Conservation (phyloP, 805 yeast species). For the Saturnispora quitensis region DNA sequence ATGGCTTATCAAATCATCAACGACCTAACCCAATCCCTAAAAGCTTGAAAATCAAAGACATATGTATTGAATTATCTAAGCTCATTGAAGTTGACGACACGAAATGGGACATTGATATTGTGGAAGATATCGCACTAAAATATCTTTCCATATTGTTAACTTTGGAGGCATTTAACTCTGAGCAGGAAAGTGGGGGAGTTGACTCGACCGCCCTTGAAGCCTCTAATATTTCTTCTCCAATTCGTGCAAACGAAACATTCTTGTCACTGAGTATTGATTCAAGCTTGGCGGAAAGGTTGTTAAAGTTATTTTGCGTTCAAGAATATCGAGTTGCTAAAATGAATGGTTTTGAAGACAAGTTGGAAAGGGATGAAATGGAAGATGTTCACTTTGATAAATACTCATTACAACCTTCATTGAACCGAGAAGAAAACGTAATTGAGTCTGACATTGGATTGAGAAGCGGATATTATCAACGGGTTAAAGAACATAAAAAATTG, state of each 20-base stretch:
- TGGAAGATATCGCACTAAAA: not conserved
- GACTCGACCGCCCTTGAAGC: not conserved
- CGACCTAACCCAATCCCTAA: not conserved
- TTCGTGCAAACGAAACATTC: not conserved
- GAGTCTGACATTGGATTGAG: conserved; percentile 10
- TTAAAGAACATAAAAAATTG: not conserved
- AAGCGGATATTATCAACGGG: not conserved
- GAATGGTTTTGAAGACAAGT: conserved; percentile 22
- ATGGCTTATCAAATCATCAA: not conserved
- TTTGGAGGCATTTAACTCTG: conserved; percentile 4
- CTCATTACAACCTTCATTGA: not conserved
- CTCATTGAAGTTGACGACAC: not conserved
- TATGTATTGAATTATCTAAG: not conserved
- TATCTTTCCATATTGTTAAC: not conserved
- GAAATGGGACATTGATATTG: not conserved
- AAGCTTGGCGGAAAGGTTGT: conserved; percentile 21
- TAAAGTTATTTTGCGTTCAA: conserved; percentile 37
- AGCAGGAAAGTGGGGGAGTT: not conserved
- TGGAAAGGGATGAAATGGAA: conserved; percentile 47
- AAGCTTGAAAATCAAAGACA: not conserved
- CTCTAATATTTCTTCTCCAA: not conserved
- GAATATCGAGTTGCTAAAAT: conserved; percentile 38
- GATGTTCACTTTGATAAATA: conserved; percentile 26
- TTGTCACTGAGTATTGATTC: not conserved
- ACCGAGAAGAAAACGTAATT: not conserved